Evolutionary conservation across 225 moss, liverwort and hornwort genomes (phyloP).

Genomic region (Polytrichum commune): DNA sequence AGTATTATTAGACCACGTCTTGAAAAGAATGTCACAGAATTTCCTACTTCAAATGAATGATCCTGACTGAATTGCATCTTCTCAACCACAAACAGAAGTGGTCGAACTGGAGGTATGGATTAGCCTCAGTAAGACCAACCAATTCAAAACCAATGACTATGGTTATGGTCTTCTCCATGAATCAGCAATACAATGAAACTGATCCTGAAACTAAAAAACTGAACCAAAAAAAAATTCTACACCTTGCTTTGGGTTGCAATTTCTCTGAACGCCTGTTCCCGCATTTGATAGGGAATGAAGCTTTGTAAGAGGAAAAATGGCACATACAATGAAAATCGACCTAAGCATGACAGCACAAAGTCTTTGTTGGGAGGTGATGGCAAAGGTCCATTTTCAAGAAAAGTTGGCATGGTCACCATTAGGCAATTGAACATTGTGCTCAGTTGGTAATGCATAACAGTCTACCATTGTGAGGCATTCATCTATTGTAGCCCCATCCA

Average conservation of each 20-base stretch:
- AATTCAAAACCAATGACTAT: constrained; percentile 51
- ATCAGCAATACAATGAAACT: constrained; percentile 45
- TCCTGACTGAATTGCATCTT: constrained; percentile 4
- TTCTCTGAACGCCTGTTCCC: constrained; percentile 42
- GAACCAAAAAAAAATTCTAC: constrained; percentile 34
- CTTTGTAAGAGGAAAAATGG: constrained; percentile 21
- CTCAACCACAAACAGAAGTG: neutral
- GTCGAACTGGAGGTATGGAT: constrained; percentile 4
- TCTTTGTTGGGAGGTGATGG: constrained; percentile 20
- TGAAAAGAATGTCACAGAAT: constrained; percentile 26
- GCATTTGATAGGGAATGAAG: constrained; percentile 33
- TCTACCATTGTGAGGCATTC: constrained; percentile 79
- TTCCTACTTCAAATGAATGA: constrained; percentile 12
- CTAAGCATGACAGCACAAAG: constrained; percentile 21
- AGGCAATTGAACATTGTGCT: constrained; percentile 15
- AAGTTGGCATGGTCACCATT: constrained; percentile 12
- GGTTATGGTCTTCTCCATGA: constrained; percentile 42
- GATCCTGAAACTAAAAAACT: constrained; percentile 39
- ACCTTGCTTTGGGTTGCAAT: constrained; percentile 16
- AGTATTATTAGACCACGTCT: constrained; percentile 23
- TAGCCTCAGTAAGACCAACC: constrained; percentile 36
- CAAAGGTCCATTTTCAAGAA: constrained; percentile 15
- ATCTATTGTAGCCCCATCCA: constrained; percentile 81
- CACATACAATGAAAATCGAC: constrained; percentile 51
- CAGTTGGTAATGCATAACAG: constrained; percentile 33